Conservation (phyloP, 2,329 filamentous ascomycete genomes). For the Aphanocladium album region DNA sequence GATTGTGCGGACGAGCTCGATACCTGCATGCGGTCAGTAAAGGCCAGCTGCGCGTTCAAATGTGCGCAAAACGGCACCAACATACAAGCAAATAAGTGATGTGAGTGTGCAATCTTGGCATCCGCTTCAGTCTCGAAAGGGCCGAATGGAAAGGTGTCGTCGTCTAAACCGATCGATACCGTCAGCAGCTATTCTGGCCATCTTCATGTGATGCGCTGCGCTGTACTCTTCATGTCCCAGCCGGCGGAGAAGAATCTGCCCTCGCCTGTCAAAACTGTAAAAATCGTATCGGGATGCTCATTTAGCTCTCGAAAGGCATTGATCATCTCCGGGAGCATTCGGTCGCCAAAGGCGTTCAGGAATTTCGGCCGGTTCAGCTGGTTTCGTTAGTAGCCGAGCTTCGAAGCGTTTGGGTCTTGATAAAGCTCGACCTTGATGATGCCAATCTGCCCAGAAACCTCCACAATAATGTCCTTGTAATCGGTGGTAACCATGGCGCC, state of each 20-base stretch:
- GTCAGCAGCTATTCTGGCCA: not conserved
- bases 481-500: not conserved
- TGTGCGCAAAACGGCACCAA: not conserved
- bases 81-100: not conserved
- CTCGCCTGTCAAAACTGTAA: constrained; percentile 9
- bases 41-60: not conserved
- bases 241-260: constrained; percentile 10
- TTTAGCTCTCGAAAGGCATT: constrained; percentile 12
- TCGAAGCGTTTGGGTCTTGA: too few species aligned
- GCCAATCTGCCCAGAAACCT: not conserved
- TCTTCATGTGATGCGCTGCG: not conserved
- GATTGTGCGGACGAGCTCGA: constrained; percentile 8
- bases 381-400: not conserved
- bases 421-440: not conserved
- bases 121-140: not conserved
- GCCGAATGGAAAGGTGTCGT: not conserved
- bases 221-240: constrained; percentile 4
- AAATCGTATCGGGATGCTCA: constrained; percentile 9
- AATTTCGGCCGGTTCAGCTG: constrained; percentile 9
- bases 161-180: not conserved
- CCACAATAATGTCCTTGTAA: not conserved
- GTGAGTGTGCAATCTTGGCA: not conserved
- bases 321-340: not conserved
- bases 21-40: not conserved
- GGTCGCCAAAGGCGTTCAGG: constrained; percentile 7